Conservation (phyloP, 305 asterid species). For the Fraxinus albicans region DNA sequence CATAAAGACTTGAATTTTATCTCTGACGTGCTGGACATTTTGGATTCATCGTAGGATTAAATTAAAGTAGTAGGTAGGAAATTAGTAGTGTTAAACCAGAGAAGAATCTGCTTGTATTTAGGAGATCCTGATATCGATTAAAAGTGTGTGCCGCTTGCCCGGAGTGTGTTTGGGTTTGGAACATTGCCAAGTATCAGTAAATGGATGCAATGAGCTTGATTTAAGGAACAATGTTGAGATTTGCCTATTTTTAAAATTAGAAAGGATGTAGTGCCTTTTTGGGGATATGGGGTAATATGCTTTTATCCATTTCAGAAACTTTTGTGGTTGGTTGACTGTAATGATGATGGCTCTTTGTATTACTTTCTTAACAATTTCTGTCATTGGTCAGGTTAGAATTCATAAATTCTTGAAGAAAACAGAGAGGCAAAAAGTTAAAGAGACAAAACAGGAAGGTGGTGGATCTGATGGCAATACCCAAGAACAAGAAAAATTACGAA, state of each 20-base stretch:
- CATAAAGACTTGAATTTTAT: background rate
- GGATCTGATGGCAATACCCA: slow-evolving; percentile 29
- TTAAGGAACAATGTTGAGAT: background rate
- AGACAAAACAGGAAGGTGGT: slow-evolving; percentile 38
- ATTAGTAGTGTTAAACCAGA: background rate
- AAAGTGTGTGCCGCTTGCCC: background rate
- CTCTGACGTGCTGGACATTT: background rate
- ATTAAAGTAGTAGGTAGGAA: background rate
- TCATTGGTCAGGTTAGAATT: slow-evolving; percentile 65
- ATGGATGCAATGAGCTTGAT: background rate
- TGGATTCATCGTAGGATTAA: background rate
- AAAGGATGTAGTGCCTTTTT: background rate
- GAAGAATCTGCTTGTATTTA: background rate
- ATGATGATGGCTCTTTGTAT: background rate
- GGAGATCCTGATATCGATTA: background rate
- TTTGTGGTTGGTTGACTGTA: background rate
- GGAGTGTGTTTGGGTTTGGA: background rate
- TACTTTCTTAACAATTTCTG: slow-evolving; percentile 20
- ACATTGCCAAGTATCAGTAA: background rate
- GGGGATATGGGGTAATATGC: background rate
- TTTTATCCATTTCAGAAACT: background rate
- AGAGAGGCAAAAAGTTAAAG: slow-evolving; percentile 54
- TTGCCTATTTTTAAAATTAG: background rate
- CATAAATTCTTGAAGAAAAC: slow-evolving; percentile 67
- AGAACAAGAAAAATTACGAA: slow-evolving; percentile 49